phyloP scores from a whole-genome alignment of 768 basidiomycete genomes.

The Tricholomella constricta region DNA sequence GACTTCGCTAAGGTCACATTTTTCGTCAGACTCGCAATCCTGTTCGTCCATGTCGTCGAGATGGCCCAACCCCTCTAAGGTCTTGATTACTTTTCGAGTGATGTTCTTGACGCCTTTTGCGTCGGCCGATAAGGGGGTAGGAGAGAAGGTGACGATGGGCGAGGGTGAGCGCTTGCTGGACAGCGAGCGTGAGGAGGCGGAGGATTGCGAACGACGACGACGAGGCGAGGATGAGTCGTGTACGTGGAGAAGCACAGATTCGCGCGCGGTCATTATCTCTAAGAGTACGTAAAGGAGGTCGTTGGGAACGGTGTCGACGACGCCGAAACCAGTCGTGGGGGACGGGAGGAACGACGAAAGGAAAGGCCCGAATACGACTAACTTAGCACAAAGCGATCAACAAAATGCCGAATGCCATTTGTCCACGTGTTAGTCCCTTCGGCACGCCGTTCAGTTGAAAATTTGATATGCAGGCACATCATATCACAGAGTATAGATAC shows the following conservation, averaged over 20 bases:
- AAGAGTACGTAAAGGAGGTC: neutral
- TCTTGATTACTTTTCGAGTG: slow-evolving; percentile 50
- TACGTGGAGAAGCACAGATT: slow-evolving; percentile 13
- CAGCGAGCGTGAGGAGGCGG: slow-evolving; percentile 18
- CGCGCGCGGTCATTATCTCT: slow-evolving; percentile 24
- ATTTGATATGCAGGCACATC: neutral
- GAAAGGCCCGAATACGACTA: neutral
- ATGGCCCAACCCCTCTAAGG: slow-evolving; percentile 48
- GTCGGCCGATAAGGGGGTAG: slow-evolving; percentile 35
- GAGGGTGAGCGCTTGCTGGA: slow-evolving; percentile 47
- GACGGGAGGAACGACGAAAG: slow-evolving; percentile 1
- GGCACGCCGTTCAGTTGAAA: neutral
- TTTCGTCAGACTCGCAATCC: slow-evolving; percentile 29
- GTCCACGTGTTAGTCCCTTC: neutral
- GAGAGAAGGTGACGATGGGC: slow-evolving; percentile 45
- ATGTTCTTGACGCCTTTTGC: slow-evolving; percentile 47
- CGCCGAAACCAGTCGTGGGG: neutral
- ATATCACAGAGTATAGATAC: neutral
- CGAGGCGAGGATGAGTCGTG: slow-evolving; percentile 19
- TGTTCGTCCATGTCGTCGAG: slow-evolving; percentile 38
- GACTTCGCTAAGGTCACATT: slow-evolving; percentile 27
- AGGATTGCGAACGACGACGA: slow-evolving; percentile 21
- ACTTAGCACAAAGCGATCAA: neutral
- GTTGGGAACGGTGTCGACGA: neutral
- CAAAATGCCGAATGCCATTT: neutral